Conservation (phyloP, 306 rosid genomes). For the Quercus glauca region DNA sequence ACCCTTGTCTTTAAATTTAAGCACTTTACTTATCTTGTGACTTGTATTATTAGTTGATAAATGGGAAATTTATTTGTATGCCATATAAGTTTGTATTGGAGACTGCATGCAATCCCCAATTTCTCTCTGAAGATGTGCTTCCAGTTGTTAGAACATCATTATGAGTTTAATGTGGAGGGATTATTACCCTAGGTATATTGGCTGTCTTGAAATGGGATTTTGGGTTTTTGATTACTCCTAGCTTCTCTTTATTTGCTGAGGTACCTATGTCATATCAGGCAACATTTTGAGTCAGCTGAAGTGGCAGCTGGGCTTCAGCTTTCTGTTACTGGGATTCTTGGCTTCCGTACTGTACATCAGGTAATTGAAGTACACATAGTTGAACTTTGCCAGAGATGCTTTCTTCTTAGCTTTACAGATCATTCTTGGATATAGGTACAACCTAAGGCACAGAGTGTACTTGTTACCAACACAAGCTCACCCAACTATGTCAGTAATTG, state of each 20-base stretch:
- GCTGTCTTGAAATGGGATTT: slow-evolving; percentile 8
- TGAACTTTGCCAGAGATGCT: slow-evolving; percentile 2
- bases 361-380: slow-evolving; percentile 31
- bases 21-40: too few species aligned
- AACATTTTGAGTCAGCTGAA: slow-evolving; percentile 81
- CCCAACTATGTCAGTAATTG: slow-evolving; percentile 25
- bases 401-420: slow-evolving; percentile 22
- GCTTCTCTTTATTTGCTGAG: slow-evolving; percentile 24
- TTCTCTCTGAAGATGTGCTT: not conserved
- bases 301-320: slow-evolving; percentile 79
- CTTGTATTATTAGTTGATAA: too few species aligned
- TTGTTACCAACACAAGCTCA: slow-evolving; percentile 54
- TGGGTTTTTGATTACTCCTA: slow-evolving; percentile 12
- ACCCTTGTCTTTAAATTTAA: too few species aligned
- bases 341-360: slow-evolving; percentile 91
- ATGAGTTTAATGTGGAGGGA: too few species aligned
- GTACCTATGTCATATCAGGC: slow-evolving; percentile 48
- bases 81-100: too few species aligned
- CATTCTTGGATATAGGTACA: slow-evolving; percentile 53
- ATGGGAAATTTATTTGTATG: too few species aligned
- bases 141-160: not conserved
- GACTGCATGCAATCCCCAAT: not conserved
- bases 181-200: slow-evolving; percentile 1
- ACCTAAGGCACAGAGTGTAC: slow-evolving; percentile 94
- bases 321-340: slow-evolving; percentile 88